These are phyloP conservation scores for Xylariaceae sp. DNA, from an alignment of 2,329 filamentous ascomycete species.

Conservation along the genomic window DNA sequence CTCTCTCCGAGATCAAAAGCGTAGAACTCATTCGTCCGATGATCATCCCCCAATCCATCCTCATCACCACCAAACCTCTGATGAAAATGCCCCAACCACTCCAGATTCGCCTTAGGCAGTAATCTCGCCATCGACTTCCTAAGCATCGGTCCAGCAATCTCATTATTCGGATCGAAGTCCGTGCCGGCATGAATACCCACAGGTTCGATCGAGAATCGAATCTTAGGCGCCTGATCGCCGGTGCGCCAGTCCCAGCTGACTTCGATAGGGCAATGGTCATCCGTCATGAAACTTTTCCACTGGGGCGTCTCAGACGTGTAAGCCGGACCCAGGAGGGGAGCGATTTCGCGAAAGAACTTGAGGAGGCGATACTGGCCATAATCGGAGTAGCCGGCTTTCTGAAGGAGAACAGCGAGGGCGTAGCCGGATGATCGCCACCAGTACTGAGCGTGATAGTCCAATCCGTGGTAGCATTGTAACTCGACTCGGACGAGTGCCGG, in stretches of 20 bases:
- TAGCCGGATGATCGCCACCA: neutral
- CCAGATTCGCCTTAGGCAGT: conserved; percentile 4
- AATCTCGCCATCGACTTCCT: conserved; percentile 1
- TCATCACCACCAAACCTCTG: neutral
- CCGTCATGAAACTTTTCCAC: conserved; percentile 7
- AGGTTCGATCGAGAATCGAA: conserved; percentile 14
- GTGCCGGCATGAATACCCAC: conserved; percentile 9
- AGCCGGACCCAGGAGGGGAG: conserved; percentile 13
- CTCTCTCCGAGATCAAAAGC: conserved; percentile 8
- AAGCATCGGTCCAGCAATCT: conserved; percentile 6
- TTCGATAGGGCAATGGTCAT: neutral
- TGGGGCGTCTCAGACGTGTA: neutral
- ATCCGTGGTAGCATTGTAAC: neutral
- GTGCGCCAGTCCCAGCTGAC: conserved; percentile 9
- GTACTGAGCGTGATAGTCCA: neutral
- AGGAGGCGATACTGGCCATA: neutral
- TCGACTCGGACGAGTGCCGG: neutral
- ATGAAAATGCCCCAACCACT: conserved; percentile 10
- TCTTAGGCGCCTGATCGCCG: conserved; percentile 2
- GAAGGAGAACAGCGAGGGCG: conserved; percentile 1
- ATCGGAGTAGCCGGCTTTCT: neutral
- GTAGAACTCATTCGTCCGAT: conserved; percentile 8
- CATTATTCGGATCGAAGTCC: conserved; percentile 8
- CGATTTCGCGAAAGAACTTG: conserved; percentile 15
- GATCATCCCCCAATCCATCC: neutral